Base-by-base conservation (phyloP, 495 filamentous ascomycete genomes). In the Extremus antarcticus region DNA sequence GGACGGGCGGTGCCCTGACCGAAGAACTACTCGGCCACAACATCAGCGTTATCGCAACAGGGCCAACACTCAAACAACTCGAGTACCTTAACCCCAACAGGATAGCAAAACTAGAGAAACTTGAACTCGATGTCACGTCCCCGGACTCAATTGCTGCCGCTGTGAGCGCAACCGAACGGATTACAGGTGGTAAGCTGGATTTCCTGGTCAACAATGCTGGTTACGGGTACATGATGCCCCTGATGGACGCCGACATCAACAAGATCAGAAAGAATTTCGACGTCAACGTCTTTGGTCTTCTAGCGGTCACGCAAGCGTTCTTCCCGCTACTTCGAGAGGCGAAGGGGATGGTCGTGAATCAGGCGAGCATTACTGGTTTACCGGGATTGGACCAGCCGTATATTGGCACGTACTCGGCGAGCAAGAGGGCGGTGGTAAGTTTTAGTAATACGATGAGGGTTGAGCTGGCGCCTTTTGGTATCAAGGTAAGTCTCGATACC, bases 151-250 rank as follows among this genome's bases (percentile, higher is more conserved):
- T 45, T 17, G 17, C 43, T 8, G 20, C 16, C 43, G 43, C 20
- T n/a, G n/a, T n/a, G n/a, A 25, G 15, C 29, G 19, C 83, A 78
- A 13, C 13, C 29, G 7, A 13, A 4, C 29, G 13, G 7, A 4
- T 35, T 13, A 35, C 29, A 0, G 73, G 72, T 49, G 79, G 78
- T 11, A 76, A 63, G 49, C 69, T 87, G n/a, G 78, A 85, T 63
- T 76, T 77, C 50, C 71, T 86, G 17, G 73, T 87, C 53, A 87
- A 87, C 64, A 86, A 86, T 62, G 81, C 81, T 17, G 82, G 82
- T 23, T 71, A 69, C 43, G 72, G 67, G 2, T 70, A 75, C 56
- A 74, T 76, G 4, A 69, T 71, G 52, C 80, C 82, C 0, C 70
- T 73, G 3, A 68, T 79, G 2, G 81, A 84, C 56, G 69, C 75